Conservation (phyloP, 192 early-diverging fungal species). For the Coemansia sp. region DNA sequence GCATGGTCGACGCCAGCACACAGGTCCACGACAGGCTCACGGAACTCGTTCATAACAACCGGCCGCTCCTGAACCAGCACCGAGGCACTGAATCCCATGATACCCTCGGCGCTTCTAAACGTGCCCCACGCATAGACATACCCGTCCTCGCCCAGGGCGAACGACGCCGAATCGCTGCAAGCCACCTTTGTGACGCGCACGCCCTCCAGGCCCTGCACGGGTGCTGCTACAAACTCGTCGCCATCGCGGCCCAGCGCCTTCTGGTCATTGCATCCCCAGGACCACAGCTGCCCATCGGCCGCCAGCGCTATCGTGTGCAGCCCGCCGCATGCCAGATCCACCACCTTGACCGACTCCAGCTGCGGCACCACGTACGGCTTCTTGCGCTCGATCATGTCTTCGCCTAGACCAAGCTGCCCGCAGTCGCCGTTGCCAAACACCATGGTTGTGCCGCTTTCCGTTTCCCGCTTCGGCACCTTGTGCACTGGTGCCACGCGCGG, state of each 20-base stretch:
- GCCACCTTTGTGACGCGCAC: constrained; percentile 72
- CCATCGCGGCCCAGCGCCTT: constrained; percentile 70
- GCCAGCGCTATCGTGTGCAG: constrained; percentile 82
- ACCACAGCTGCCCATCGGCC: constrained; percentile 72
- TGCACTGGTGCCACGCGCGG: constrained; percentile 30
- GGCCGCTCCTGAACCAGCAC: constrained; percentile 66
- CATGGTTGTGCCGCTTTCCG: constrained; percentile 55
- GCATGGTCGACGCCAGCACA: constrained; percentile 84
- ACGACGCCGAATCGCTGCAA: constrained; percentile 80
- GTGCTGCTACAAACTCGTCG: constrained; percentile 66
- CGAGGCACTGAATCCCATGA: constrained; percentile 74
- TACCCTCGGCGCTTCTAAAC: constrained; percentile 76
- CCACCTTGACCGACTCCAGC: constrained; percentile 71
- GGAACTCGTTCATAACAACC: constrained; percentile 56
- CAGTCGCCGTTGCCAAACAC: constrained; percentile 88
- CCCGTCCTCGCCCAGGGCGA: constrained; percentile 75
- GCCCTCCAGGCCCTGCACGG: constrained; percentile 74
- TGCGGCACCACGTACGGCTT: constrained; percentile 66
- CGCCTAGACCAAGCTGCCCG: constrained; percentile 89
- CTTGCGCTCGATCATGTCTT: constrained; percentile 75
- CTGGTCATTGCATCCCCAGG: constrained; percentile 97
- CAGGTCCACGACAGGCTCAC: constrained; percentile 70
- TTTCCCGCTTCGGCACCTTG: constrained; percentile 19
- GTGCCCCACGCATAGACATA: constrained; percentile 88
- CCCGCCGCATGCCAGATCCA: constrained; percentile 80